phyloP scores from a whole-genome alignment of 192 early-diverging fungal species.

The Podila clonocystis region DNA sequence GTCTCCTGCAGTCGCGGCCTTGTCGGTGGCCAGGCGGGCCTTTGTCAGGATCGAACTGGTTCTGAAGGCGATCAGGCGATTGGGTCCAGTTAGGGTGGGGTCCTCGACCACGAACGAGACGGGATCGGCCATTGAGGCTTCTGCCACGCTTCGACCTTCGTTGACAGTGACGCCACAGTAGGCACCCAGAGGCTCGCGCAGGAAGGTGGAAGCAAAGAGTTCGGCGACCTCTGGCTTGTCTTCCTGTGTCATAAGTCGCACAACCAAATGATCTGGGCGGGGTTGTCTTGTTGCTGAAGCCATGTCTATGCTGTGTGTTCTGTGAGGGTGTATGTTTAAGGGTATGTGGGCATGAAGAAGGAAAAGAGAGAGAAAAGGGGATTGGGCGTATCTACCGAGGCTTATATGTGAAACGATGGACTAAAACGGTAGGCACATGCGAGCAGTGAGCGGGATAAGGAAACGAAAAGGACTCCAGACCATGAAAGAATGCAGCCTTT shows the following conservation, averaged over 20 bases:
- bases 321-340: background rate
- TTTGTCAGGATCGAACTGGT: conserved; percentile 22
- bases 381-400: background rate
- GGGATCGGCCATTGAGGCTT: conserved; percentile 16
- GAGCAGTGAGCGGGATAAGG: no score
- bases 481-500: background rate
- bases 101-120: conserved; percentile 50
- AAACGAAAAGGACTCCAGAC: no score
- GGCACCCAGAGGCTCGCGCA: conserved; percentile 34
- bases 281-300: background rate
- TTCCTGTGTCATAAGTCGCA: conserved; percentile 24
- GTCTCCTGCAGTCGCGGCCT: background rate
- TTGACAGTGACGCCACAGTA: conserved; percentile 7
- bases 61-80: conserved; percentile 31
- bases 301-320: background rate
- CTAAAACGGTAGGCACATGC: background rate
- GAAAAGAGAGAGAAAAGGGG: background rate
- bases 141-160: conserved; percentile 7
- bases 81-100: conserved; percentile 7
- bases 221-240: conserved; percentile 23
- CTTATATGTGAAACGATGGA: background rate
- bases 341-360: background rate
- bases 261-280: conserved; percentile 25
- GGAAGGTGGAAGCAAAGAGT: conserved; percentile 37
- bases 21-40: background rate